Evolutionary conservation across 2,329 filamentous ascomycete genomes (phyloP).

Genomic region (Claviceps sp.): DNA sequence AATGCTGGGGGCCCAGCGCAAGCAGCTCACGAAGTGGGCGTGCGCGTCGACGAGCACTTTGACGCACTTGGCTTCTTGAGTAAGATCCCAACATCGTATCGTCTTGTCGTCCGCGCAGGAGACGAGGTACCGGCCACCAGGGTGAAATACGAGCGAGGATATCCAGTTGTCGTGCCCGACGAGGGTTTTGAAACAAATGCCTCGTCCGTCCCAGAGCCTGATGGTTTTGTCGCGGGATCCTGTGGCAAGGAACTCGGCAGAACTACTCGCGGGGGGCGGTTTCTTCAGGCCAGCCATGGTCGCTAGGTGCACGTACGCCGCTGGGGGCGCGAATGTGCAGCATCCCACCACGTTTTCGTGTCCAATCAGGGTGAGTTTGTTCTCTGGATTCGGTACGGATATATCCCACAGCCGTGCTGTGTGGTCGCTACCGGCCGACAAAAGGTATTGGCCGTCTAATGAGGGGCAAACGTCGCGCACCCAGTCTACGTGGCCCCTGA

Average conservation of each 20-base stretch:
- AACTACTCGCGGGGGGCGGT: constrained; percentile 56
- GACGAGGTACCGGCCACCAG: constrained; percentile 79
- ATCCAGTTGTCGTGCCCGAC: constrained; percentile 93
- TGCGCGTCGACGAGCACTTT: constrained; percentile 68
- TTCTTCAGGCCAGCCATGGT: constrained; percentile 72
- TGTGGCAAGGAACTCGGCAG: constrained; percentile 80
- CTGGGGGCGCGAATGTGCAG: constrained; percentile 69
- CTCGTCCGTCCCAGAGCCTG: constrained; percentile 74
- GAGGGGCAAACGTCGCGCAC: constrained; percentile 77
- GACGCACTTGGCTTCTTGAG: constrained; percentile 81
- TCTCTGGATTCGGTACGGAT: constrained; percentile 47
- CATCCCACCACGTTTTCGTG: constrained; percentile 81
- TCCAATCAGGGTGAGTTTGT: constrained; percentile 65
- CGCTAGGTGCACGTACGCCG: constrained; percentile 66
- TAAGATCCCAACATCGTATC: constrained; percentile 83
- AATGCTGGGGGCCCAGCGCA: constrained; percentile 67
- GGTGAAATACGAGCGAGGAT: constrained; percentile 73
- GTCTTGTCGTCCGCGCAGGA: constrained; percentile 85
- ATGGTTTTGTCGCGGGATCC: constrained; percentile 86
- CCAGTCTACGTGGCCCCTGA: constrained; percentile 75
- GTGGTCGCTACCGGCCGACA: constrained; percentile 72
- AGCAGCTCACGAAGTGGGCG: constrained; percentile 71
- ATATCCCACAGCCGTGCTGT: constrained; percentile 77
- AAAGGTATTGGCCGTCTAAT: constrained; percentile 64
- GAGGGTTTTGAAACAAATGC: constrained; percentile 72